Conservation (phyloP, 805 yeast species). For the Metschnikowia picachoensis region DNA sequence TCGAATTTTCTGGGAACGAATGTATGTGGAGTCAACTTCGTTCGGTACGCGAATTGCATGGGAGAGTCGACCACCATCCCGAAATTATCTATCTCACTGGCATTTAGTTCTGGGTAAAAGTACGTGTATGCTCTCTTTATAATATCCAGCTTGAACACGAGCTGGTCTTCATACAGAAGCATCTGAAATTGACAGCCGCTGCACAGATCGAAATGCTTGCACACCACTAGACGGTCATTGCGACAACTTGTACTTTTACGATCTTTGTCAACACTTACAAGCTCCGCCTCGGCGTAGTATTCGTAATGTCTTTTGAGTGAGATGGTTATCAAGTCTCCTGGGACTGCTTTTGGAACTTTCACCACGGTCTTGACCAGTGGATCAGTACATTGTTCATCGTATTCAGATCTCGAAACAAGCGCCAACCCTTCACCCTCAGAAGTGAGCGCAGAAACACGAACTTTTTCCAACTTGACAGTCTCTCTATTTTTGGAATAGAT, state of each 20-base stretch:
- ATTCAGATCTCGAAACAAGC: slow-evolving; percentile 22
- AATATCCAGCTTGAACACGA: slow-evolving; percentile 26
- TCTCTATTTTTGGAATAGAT: slow-evolving; percentile 20
- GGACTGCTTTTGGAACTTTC: slow-evolving; percentile 35
- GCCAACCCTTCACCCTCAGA: slow-evolving; percentile 38
- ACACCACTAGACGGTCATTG: slow-evolving; percentile 26
- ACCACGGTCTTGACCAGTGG: slow-evolving; percentile 19
- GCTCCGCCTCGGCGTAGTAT: slow-evolving; percentile 28
- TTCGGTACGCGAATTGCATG: slow-evolving; percentile 35
- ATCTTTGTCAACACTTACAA: slow-evolving; percentile 18
- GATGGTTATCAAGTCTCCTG: slow-evolving; percentile 36
- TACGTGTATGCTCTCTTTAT: slow-evolving; percentile 33
- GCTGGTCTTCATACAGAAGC: slow-evolving; percentile 37
- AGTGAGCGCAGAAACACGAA: slow-evolving; percentile 26
- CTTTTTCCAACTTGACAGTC: slow-evolving; percentile 7
- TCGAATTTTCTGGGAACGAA: slow-evolving; percentile 13
- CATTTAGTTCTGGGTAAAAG: slow-evolving; percentile 27
- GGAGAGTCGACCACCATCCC: slow-evolving; percentile 34
- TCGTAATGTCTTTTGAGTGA: slow-evolving; percentile 28
- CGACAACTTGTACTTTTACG: slow-evolving; percentile 15
- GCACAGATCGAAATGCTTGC: slow-evolving; percentile 35
- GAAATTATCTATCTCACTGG: slow-evolving; percentile 11
- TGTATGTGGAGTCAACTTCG: slow-evolving; percentile 42
- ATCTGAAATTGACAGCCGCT: slow-evolving; percentile 43
- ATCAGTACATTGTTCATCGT: slow-evolving; percentile 11